Evolutionary conservation across 352 stramenopile species (phyloP), one percentile per base, ranked within the genome.

Genomic region (Phytophthora sp.): DNA sequence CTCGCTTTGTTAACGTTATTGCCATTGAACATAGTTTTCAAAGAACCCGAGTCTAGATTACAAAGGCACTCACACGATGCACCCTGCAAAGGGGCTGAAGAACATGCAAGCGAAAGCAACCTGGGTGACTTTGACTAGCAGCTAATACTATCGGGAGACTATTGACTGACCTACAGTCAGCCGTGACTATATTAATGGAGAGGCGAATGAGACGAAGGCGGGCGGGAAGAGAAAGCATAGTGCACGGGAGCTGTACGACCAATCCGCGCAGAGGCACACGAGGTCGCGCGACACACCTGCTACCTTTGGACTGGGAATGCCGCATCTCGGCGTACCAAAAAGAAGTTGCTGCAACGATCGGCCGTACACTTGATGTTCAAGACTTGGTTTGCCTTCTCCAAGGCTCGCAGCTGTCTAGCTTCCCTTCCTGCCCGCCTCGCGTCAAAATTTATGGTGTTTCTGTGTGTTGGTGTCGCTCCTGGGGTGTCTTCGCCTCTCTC

Each of bases 121-220:
- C 48, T 54, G 55, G 41, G 62, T 38, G 44, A 53, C 61, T 62
- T 68, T 65, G 46, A 61, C 58, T 72, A 72, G 50, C 37, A 72
- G 52, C 63, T 69, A 72, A 72, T 69, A 68, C 50, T 68, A 72
- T 69, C 44, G 50, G 45, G 52, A 67, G 56, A 71, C 49, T 67
- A 75, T 59, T 45, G 61, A 50, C 66, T 72, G 66, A 72, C 50
- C 55, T 69, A 57, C 45, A 68, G 61, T 27, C 50, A 68, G 66
- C n/a, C n/a, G 44, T 61, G 35, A 62, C 56, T 76, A 76, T 76
- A 76, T 76, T 76, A 70, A 62, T 24, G 28, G 56, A 73, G 68
- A 64, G 68, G 61, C 60, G 60, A 66, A 62, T 57, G 42, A 35
- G 42, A 62, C 35, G 53, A 21, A 61, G 20, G 50, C 41, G 49